Conservation (phyloP, 768 basidiomycete genomes). For the Exidia glandulosa region DNA sequence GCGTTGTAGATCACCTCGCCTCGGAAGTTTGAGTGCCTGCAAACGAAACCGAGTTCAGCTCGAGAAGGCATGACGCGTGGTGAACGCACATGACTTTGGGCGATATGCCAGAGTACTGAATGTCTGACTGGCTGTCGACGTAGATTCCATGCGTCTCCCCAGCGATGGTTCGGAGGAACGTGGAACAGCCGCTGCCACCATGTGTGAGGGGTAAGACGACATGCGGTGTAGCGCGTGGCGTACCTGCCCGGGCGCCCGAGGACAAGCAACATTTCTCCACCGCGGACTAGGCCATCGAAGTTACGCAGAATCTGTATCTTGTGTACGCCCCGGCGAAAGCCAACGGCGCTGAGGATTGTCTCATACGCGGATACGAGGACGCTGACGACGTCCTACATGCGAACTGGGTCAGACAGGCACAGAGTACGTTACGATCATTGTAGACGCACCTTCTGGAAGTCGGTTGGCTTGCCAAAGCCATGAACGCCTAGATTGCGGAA, state of each 20-base stretch:
- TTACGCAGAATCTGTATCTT: conserved; percentile 39
- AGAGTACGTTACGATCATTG: no score
- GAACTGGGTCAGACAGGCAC: no score
- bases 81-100: conserved; percentile 33
- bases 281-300: conserved; percentile 53
- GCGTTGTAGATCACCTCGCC: conserved; percentile 66
- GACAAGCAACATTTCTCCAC: conserved; percentile 67
- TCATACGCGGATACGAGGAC: conserved; percentile 13
- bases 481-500: conserved; percentile 26
- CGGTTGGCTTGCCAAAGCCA: conserved; percentile 21
- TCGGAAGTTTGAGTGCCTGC: conserved; percentile 24
- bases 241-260: conserved; percentile 27
- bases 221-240: neutral
- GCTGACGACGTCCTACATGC: conserved; percentile 21
- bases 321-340: conserved; percentile 11
- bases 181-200: conserved; percentile 24
- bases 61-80: no score
- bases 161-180: conserved; percentile 41
- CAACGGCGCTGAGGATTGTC: neutral
- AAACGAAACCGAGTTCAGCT: no score
- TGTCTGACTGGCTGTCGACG: conserved; percentile 27
- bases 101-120: conserved; percentile 36
- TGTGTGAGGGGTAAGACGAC: neutral
- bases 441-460: conserved; percentile 26
- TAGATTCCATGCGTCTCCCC: conserved; percentile 24